Conservation (phyloP, 2,329 filamentous ascomycete genomes). For the Alternaria sp. region DNA sequence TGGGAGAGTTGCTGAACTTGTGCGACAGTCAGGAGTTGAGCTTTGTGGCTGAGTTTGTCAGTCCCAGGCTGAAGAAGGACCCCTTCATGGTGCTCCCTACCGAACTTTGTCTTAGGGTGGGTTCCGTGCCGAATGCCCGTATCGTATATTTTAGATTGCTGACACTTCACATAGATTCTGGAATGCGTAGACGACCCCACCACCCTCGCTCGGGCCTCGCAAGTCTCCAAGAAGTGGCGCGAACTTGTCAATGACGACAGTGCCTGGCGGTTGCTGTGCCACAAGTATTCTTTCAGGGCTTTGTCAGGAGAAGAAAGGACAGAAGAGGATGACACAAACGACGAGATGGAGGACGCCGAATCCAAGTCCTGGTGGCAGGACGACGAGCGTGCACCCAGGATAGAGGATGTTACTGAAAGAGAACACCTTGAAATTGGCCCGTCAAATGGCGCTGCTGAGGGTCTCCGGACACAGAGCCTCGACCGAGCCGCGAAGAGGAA, state of each 20-base stretch:
- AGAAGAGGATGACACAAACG: conserved; percentile 37
- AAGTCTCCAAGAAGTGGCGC: conserved; percentile 94
- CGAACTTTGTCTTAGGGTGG: conserved; percentile 87
- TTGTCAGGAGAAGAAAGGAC: conserved; percentile 58
- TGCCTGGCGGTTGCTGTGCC: conserved; percentile 96
- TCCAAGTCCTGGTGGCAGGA: conserved; percentile 38
- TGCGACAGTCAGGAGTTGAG: conserved; percentile 95
- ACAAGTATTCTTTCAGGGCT: conserved; percentile 87
- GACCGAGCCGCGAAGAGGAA: conserved; percentile 59
- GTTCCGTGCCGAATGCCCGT: conserved; percentile 43
- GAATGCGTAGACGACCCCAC: conserved; percentile 98
- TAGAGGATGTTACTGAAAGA: conserved; percentile 37
- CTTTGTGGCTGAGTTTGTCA: conserved; percentile 96
- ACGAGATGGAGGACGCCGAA: conserved; percentile 42
- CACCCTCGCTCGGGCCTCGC: conserved; percentile 88
- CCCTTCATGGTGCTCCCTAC: conserved; percentile 92
- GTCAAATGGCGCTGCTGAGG: conserved; percentile 59
- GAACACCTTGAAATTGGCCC: conserved; percentile 41
- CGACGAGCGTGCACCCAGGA: conserved; percentile 38
- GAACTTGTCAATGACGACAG: conserved; percentile 95
- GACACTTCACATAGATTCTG: conserved; percentile 70
- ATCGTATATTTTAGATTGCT: conserved; percentile 12
- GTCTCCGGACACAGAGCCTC: conserved; percentile 63
- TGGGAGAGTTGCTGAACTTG: conserved; percentile 88
- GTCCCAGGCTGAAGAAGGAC: conserved; percentile 92